Conservation (phyloP, 768 basidiomycete genomes). For the Dioszegia hungarica region DNA sequence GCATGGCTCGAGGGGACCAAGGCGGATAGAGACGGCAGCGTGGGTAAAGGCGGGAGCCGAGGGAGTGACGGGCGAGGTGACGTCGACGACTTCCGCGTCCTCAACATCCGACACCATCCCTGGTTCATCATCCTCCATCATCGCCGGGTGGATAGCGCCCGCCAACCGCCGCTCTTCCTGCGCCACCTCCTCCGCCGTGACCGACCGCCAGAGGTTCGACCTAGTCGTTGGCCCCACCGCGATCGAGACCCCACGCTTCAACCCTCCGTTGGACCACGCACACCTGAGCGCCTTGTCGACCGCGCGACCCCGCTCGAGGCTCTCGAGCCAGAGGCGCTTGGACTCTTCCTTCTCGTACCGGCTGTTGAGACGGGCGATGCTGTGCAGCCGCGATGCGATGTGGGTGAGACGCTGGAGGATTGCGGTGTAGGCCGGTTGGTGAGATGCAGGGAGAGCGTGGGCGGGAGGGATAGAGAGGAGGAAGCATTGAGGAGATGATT, state of each 20-base stretch:
- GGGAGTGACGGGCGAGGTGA: conserved; percentile 1
- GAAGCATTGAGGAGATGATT: conserved; percentile 19
- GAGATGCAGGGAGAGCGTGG: conserved; percentile 27
- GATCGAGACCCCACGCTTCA: background rate
- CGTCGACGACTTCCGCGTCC: background rate
- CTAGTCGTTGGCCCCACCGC: conserved; percentile 11
- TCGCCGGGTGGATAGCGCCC: conserved; percentile 20
- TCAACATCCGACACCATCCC: conserved; percentile 1
- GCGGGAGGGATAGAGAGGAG: conserved; percentile 36
- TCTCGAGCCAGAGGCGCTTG: conserved; percentile 39
- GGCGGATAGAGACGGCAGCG: background rate
- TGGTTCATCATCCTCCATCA: conserved; percentile 18
- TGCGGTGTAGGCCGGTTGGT: conserved; percentile 35
- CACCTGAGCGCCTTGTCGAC: conserved; percentile 34
- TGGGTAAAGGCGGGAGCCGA: background rate
- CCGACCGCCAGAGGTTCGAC: conserved; percentile 18
- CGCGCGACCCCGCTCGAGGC: conserved; percentile 27
- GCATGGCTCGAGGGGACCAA: background rate
- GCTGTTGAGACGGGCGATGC: conserved; percentile 34
- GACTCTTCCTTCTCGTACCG: conserved; percentile 45
- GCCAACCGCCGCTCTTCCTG: background rate
- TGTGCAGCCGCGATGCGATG: conserved; percentile 27
- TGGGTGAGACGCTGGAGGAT: conserved; percentile 31
- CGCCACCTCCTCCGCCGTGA: conserved; percentile 18
- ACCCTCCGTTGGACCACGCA: conserved; percentile 30